phyloP scores from a whole-genome alignment of 495 filamentous ascomycete genomes.

The Trichoderma asperelloides region DNA sequence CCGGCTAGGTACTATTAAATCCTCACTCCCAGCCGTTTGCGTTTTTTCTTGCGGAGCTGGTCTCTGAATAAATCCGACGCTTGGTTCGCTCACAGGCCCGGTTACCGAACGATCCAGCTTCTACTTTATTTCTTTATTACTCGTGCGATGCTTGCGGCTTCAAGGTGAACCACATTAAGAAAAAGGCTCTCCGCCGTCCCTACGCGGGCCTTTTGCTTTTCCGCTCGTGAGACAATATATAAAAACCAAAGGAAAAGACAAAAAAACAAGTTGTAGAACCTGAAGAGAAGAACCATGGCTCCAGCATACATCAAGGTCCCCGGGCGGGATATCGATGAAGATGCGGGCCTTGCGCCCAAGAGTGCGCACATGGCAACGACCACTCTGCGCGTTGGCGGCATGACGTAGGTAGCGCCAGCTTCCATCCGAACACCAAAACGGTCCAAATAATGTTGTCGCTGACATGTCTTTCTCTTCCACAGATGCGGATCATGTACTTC shows the following conservation, averaged over 20 bases:
- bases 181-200: background rate
- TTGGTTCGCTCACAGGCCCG: background rate
- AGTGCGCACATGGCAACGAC: conserved; percentile 74
- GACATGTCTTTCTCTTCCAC: conserved; percentile 13
- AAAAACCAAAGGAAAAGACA: background rate
- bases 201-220: background rate
- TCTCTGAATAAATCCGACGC: background rate
- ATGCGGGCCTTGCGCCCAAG: conserved; percentile 18
- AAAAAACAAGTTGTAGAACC: background rate
- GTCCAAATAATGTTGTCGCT: conserved; percentile 8
- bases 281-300: conserved; percentile 32
- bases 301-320: conserved; percentile 37
- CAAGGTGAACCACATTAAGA: background rate
- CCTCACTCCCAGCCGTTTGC: background rate
- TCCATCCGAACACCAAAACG: background rate
- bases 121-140: background rate
- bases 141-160: conserved; percentile 6
- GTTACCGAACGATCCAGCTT: background rate
- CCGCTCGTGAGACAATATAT: background rate
- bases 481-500: conserved; percentile 82
- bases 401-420: conserved; percentile 54
- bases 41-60: background rate
- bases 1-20: background rate
- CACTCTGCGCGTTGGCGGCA: conserved; percentile 77
- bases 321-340: conserved; percentile 20